These are phyloP conservation scores for Coemansia sp. DNA, from an alignment of 192 early-diverging fungal species.

Conservation along the genomic window DNA sequence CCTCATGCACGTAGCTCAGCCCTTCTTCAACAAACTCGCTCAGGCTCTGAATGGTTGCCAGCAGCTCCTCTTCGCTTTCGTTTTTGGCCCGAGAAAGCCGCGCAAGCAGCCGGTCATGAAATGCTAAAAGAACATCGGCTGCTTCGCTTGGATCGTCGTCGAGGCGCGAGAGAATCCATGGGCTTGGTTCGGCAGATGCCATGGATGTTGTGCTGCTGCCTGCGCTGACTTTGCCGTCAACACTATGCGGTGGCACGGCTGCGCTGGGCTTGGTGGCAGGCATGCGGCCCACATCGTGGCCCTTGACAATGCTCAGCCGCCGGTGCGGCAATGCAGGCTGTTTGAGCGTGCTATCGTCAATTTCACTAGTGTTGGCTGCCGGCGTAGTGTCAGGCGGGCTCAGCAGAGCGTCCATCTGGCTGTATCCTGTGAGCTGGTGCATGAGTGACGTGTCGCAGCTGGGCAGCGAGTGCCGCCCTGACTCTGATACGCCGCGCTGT, in stretches of 20 bases:
- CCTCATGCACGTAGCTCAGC: conserved; percentile 46
- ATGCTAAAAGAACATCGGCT: conserved; percentile 17
- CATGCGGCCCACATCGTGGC: conserved; percentile 24
- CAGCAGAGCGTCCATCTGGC: background rate
- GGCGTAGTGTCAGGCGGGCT: background rate
- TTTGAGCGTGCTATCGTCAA: too few species aligned
- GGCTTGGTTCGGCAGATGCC: background rate
- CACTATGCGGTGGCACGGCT: background rate
- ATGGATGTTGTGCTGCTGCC: background rate
- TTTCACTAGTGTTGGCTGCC: background rate
- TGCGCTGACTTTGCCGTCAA: background rate
- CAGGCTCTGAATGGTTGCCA: conserved; percentile 40
- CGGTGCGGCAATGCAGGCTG: conserved; percentile 18
- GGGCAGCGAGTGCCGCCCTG: conserved; percentile 26
- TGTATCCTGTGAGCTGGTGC: conserved; percentile 22
- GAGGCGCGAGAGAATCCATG: background rate
- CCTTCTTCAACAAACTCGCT: conserved; percentile 49
- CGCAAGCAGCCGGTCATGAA: conserved; percentile 21
- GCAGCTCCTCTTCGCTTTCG: conserved; percentile 42
- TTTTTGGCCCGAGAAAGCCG: conserved; percentile 33
- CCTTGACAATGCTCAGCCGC: conserved; percentile 34
- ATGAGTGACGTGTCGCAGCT: conserved; percentile 12
- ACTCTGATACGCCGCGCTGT: conserved; percentile 43
- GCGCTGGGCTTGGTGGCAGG: background rate
- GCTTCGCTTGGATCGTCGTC: conserved; percentile 12